These are phyloP conservation scores for Cyclotella sp. DNA, from an alignment of 108 stramenopile species.

Conservation along the genomic window DNA sequence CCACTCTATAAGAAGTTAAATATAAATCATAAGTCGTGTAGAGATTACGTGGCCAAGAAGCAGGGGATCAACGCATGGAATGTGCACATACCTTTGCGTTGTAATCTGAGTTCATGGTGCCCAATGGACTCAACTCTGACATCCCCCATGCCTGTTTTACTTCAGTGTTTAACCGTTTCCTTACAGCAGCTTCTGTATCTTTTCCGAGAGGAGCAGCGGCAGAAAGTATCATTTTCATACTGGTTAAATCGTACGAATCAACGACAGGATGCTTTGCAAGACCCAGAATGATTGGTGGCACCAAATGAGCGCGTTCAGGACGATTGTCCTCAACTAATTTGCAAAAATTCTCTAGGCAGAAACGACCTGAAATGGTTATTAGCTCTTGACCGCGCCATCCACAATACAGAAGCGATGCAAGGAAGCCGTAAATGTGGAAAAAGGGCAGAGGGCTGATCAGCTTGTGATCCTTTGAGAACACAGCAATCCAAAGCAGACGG, in stretches of 20 bases:
- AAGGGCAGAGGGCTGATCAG: conserved; percentile 89
- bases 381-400: conserved; percentile 75
- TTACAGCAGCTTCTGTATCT: conserved; percentile 72
- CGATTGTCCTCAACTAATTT: conserved; percentile 70
- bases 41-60: too few relatives aligned
- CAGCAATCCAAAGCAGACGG: background rate
- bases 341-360: conserved; percentile 83
- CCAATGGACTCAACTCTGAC: conserved; percentile 75
- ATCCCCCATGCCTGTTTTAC: conserved; percentile 92
- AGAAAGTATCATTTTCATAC: conserved; percentile 64
- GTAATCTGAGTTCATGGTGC: conserved; percentile 69
- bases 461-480: conserved; percentile 53
- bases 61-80: too few relatives aligned
- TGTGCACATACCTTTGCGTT: conserved; percentile 22
- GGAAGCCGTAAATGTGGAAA: conserved; percentile 93
- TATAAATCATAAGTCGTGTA: too few relatives aligned
- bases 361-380: conserved; percentile 78
- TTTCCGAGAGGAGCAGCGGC: conserved; percentile 89
- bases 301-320: conserved; percentile 85
- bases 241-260: conserved; percentile 76
- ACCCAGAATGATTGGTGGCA: conserved; percentile 86
- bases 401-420: conserved; percentile 63
- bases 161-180: conserved; percentile 54
- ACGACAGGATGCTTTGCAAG: conserved; percentile 85
- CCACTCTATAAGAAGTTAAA: conserved; percentile 45